Conservation (phyloP, 768 basidiomycete species). For the Boletellus sp. region DNA sequence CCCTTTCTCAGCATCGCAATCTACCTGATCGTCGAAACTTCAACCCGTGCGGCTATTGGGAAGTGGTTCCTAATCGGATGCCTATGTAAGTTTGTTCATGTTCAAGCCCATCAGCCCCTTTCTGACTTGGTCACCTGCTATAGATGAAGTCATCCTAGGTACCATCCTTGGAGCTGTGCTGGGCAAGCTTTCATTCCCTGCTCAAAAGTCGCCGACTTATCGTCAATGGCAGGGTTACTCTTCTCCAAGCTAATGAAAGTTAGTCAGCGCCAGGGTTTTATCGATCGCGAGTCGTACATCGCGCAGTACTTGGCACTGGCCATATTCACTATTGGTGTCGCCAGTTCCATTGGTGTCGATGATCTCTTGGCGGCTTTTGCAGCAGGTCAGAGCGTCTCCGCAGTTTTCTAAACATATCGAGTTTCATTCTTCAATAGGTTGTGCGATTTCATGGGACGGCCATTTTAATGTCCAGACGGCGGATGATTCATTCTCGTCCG, state of each 20-base stretch:
- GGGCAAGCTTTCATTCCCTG: conserved; percentile 28
- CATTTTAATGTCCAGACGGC: conserved; percentile 78
- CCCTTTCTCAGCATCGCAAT: conserved; percentile 86
- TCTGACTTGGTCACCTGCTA: conserved; percentile 1
- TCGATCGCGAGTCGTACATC: conserved; percentile 83
- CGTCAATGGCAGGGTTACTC: conserved; percentile 43
- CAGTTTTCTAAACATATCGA: neutral
- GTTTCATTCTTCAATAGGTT: conserved; percentile 45
- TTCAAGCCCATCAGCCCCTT: neutral
- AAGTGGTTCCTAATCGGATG: conserved; percentile 88
- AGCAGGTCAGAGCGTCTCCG: conserved; percentile 45
- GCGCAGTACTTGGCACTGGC: conserved; percentile 78
- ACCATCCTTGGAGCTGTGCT: conserved; percentile 59
- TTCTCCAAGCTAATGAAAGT: conserved; percentile 75
- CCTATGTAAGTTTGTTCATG: conserved; percentile 44
- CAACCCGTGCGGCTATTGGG: conserved; percentile 58
- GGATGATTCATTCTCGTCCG: conserved; percentile 82
- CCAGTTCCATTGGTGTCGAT: conserved; percentile 77
- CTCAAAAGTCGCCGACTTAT: neutral
- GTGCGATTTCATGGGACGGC: conserved; percentile 90
- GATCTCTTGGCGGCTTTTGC: conserved; percentile 90
- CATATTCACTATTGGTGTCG: conserved; percentile 73
- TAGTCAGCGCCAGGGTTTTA: conserved; percentile 56
- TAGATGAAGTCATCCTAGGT: conserved; percentile 82
- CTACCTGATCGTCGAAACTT: conserved; percentile 74